phyloP scores from a whole-genome alignment of 106 monocot genomes.

The Phalaenopsis aphrodite region DNA sequence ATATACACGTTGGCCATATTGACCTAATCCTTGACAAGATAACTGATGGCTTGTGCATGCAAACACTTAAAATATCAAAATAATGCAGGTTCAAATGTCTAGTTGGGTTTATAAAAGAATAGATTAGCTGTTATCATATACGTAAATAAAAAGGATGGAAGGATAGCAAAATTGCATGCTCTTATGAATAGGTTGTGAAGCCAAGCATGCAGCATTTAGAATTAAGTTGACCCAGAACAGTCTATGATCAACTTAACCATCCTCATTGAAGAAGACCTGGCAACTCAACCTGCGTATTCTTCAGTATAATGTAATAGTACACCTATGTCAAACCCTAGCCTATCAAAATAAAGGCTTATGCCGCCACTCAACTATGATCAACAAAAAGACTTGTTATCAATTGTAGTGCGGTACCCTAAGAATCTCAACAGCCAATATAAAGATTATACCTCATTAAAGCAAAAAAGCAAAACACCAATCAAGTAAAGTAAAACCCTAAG shows the following conservation, averaged over 20 bases:
- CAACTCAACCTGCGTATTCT: background rate
- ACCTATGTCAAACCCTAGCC: too few species aligned
- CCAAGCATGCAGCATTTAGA: too few species aligned
- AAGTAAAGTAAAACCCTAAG: background rate
- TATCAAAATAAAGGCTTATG: too few species aligned
- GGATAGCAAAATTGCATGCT: too few species aligned
- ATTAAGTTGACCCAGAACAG: background rate
- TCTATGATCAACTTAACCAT: background rate
- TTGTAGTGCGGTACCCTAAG: background rate
- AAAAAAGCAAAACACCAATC: background rate
- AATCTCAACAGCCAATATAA: background rate
- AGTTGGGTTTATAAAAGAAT: background rate
- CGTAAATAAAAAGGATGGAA: too few species aligned
- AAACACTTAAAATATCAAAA: background rate
- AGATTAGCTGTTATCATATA: too few species aligned
- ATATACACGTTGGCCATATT: background rate
- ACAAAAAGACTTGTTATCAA: background rate
- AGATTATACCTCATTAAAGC: background rate
- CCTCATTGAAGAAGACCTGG: background rate
- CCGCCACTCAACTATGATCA: too few species aligned
- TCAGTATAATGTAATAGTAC: too few species aligned
- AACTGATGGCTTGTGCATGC: background rate
- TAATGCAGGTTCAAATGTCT: background rate
- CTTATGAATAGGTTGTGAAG: too few species aligned
- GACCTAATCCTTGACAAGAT: background rate